Base-by-base conservation (phyloP, 176 grass and related monocot species). In the Elaeis guineensis region DNA sequence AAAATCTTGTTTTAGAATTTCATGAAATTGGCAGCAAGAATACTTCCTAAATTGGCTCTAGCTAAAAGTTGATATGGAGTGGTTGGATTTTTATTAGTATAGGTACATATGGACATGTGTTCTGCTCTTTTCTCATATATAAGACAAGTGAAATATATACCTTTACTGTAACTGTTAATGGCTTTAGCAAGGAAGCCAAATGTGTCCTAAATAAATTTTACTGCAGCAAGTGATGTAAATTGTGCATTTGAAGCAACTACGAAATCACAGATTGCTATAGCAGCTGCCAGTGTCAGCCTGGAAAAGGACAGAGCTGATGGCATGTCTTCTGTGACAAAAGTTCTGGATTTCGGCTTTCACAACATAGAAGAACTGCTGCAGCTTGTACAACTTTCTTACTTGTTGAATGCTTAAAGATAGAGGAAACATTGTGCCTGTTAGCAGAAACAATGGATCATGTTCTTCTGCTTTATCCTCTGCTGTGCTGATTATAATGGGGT, bases 261-360 rank as follows among this genome's bases (percentile, higher is more conserved):
- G 67, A 95, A 89, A 66, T 86, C 86, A 66, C 65, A 86, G 52
- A 16, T 69, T 25, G 77, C 77, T 28, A 66, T 89, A 72, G 57
- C 71, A 70, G 75, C 82, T 73, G 74, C 79, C 63, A 61, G 44
- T 83, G 58, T 49, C 5, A 78, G 51, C 52, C 51, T 63, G 19
- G 51, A 62, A 60, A 77, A 78, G 58, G 57, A 50, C 62, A 52
- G 66, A 63, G 16, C 53, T 62, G 39, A 86, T 67, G 55, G 57
- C 49, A 65, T 89, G 61, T 77, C 77, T 75, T 95, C 77, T 56
- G 73, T 95, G 61, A 76, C 72, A 83, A 56, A 67, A 61, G 82
- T 85, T 57, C 83, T 95, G 76, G 79, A 89, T 81, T 83, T 81
- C 55, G 80, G 75, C 78, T 95, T 89, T 17, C 78, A 83, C 70